Evolutionary conservation across 371 early-diverging fungal species (phyloP).

Genomic region (Mucor velutinosus): DNA sequence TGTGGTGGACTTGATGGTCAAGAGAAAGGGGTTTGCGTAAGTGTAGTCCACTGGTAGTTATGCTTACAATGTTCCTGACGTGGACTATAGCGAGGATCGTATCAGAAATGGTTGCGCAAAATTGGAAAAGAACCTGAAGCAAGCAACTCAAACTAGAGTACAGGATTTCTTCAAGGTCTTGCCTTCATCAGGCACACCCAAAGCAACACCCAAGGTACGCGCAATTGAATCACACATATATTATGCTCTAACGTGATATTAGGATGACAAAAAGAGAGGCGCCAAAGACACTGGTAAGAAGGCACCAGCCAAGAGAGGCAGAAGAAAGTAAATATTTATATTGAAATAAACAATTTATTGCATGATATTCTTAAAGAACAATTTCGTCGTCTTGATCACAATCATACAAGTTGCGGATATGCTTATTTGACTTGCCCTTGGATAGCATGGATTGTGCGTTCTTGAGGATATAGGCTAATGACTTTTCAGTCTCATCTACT

Average conservation of each 20-base stretch:
- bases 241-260: background rate
- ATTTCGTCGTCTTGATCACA: background rate
- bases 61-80: background rate
- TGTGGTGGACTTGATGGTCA: slow-evolving; percentile 88
- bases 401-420: background rate
- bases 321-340: slow-evolving; percentile 6
- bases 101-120: slow-evolving; percentile 88
- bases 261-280: slow-evolving; percentile 2
- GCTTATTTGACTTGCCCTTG: slow-evolving; percentile 7
- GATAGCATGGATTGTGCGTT: slow-evolving; percentile 11
- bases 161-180: slow-evolving; percentile 83
- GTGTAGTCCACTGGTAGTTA: background rate
- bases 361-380: background rate
- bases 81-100: slow-evolving; percentile 79
- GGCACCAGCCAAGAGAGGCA: slow-evolving; percentile 18
- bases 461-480: background rate
- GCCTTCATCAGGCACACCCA: slow-evolving; percentile 19
- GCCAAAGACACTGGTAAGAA: slow-evolving; percentile 9
- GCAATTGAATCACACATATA: background rate
- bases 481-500: background rate
- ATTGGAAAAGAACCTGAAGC: slow-evolving; percentile 70
- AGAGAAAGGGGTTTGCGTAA: slow-evolving; percentile 95
- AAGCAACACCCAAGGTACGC: background rate
- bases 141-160: slow-evolving; percentile 88
- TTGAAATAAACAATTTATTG: background rate